Conservation (phyloP, 495 filamentous ascomycete genomes). For the Immersiella caudata region DNA sequence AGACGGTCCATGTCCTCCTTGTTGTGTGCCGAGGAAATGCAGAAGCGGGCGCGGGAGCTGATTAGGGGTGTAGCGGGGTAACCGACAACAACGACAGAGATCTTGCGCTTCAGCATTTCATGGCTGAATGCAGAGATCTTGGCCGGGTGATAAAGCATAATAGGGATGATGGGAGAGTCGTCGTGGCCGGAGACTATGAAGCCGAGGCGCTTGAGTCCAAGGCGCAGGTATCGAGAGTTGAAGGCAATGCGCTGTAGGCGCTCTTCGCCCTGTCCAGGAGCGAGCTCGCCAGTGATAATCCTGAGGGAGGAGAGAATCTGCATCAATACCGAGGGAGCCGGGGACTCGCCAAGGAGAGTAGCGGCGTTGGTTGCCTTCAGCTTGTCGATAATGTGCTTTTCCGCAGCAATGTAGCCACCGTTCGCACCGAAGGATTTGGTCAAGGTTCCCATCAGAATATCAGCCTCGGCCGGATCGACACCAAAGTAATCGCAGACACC, state of each 20-base stretch:
- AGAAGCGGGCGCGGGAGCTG: slow-evolving; percentile 91
- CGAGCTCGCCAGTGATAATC: slow-evolving; percentile 84
- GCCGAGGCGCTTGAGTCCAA: slow-evolving; percentile 94
- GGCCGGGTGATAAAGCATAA: slow-evolving; percentile 92
- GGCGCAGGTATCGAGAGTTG: slow-evolving; percentile 95
- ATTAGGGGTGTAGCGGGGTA: slow-evolving; percentile 98
- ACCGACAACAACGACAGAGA: slow-evolving; percentile 96
- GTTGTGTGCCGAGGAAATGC: slow-evolving; percentile 92
- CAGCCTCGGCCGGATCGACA: slow-evolving; percentile 83
- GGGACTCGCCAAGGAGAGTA: slow-evolving; percentile 84
- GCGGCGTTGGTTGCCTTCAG: slow-evolving; percentile 83
- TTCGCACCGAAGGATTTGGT: slow-evolving; percentile 99
- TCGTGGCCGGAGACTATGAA: slow-evolving; percentile 97
- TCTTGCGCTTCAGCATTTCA: slow-evolving; percentile 96
- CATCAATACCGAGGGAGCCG: slow-evolving; percentile 80
- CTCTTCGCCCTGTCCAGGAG: slow-evolving; percentile 92
- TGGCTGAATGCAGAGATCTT: slow-evolving; percentile 98
- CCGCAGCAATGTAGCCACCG: slow-evolving; percentile 90
- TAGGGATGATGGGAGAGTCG: slow-evolving; percentile 93
- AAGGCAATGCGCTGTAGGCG: slow-evolving; percentile 94
- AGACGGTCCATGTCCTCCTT: slow-evolving; percentile 96
- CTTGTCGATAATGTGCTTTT: slow-evolving; percentile 89
- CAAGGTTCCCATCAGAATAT: slow-evolving; percentile 96
- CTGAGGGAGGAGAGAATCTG: slow-evolving; percentile 85
- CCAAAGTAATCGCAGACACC: slow-evolving; percentile 98